These are phyloP conservation scores for Asterochloris sp. DNA, from an alignment of 139 green algal species.

Conservation along the genomic window DNA sequence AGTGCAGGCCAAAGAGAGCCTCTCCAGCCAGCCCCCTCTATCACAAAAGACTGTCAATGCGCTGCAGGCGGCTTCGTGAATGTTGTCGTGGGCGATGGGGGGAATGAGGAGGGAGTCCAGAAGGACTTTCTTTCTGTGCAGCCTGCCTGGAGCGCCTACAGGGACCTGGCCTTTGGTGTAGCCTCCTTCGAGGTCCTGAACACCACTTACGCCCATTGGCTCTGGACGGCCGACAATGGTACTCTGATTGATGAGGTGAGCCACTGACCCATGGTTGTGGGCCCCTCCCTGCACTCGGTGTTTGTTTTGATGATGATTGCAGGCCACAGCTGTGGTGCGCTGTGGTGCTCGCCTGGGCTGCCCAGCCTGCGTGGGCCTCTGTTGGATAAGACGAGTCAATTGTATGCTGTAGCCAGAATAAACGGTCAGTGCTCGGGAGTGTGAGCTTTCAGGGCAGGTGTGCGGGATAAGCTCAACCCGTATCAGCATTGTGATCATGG, in stretches of 20 bases:
- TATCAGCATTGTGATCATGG: too few species aligned
- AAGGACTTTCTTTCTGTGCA: conserved; percentile 10
- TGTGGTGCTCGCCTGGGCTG: not conserved
- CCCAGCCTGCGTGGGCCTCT: not conserved
- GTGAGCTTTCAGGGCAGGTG: too few species aligned
- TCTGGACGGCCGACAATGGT: conserved; percentile 5
- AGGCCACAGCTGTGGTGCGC: not conserved
- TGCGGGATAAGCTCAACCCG: too few species aligned
- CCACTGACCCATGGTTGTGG: not conserved
- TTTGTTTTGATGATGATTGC: too few species aligned
- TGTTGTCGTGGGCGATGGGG: conserved; percentile 30
- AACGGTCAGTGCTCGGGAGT: too few species aligned
- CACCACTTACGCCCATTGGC: conserved; percentile 38
- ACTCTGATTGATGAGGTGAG: conserved; percentile 1
- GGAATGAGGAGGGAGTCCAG: conserved; percentile 33
- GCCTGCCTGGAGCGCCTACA: conserved; percentile 48
- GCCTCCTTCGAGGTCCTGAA: conserved; percentile 50
- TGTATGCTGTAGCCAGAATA: not conserved
- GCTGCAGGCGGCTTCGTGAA: conserved; percentile 1
- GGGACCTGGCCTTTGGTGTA: conserved; percentile 62
- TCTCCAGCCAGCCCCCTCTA: too few species aligned
- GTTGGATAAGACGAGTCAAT: not conserved
- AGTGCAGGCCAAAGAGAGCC: too few species aligned
- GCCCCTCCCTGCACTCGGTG: too few species aligned
- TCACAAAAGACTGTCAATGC: not conserved